Evolutionary conservation across 345 rosid species (phyloP).

Genomic region (Populus alba): DNA sequence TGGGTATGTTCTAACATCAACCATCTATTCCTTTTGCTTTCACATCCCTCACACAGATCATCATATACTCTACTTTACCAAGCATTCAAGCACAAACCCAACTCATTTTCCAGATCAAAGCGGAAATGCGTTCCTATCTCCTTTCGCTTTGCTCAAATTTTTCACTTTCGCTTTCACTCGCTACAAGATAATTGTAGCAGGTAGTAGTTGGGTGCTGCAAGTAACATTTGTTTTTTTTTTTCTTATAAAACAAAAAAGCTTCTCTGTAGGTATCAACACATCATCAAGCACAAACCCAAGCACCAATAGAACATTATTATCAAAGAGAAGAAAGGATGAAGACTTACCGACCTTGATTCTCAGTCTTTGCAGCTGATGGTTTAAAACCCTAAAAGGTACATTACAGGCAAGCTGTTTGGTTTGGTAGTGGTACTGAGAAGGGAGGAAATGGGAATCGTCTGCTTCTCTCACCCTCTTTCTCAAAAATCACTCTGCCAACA

Average conservation of each 20-base stretch:
- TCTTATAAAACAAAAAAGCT: neutral
- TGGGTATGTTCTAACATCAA: conserved; percentile 19
- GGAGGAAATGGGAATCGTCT: neutral
- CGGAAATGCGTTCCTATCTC: neutral
- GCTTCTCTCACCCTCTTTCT: neutral
- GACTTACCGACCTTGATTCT: conserved; percentile 11
- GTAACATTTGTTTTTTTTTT: neutral
- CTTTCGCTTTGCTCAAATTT: neutral
- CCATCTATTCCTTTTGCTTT: conserved; percentile 12
- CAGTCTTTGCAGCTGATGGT: too few species aligned
- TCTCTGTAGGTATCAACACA: neutral
- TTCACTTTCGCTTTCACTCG: neutral
- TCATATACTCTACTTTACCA: neutral
- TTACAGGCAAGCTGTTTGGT: too few species aligned
- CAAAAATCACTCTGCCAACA: neutral
- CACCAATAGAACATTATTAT: neutral
- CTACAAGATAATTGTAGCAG: neutral
- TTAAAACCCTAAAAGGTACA: too few species aligned
- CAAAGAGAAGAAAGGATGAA: neutral
- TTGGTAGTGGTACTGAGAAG: neutral
- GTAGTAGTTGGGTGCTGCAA: neutral
- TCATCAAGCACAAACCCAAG: conserved; percentile 3
- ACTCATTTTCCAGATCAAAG: conserved; percentile 10
- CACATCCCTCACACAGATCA: conserved; percentile 11
- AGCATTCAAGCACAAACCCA: conserved; percentile 9